Base-by-base conservation (phyloP, 345 rosid genomes). In the Jatropha curcas region DNA sequence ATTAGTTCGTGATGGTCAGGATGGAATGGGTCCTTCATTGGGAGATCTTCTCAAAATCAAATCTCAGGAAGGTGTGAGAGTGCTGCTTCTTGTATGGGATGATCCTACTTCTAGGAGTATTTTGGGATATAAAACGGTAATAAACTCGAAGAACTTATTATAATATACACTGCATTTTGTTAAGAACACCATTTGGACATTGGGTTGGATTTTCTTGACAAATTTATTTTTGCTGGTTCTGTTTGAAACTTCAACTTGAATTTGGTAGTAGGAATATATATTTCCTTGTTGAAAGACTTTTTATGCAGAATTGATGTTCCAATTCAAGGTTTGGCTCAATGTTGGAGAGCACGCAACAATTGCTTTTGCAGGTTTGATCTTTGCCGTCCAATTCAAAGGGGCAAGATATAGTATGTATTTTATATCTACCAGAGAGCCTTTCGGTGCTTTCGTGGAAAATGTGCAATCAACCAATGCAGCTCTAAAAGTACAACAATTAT, bases 41-140 rank as follows among this genome's bases (percentile, higher is more conserved):
- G 98, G 98, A 34, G 90, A 90, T 66, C 88, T 94, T 78, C 92
- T 94, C 35, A 94, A 88, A 73, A 69, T n/a, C 27, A 94, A 94
- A 81, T 94, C 98, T 70, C 98, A 88, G 60, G 97, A 94, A 84
- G 97, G 98, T 77, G 98, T 94, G 17, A 78, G 97, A 73, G 98
- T 94, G 67, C 86, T 94, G 80, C 89, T 94, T 60, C 88, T 94
- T 68, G 90, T 90, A 34, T 94, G 98, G 98, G 98, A 94, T 86
- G 98, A 94, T 86, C 98, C 97, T 30, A 88, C 96, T 64, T 94
- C 98, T 48, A 85, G 78, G 75, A 89, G 91, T 83, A 66, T 94
- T 76, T 58, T 92, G 39, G 94, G 94, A 30, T 78, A 61, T 74
- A 88, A 82, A 77, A 90, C 79, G 41, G 97, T 94, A 85, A 82